These are phyloP conservation scores for Parastagonospora nodorum DNA, from an alignment of 2,329 filamentous ascomycete genomes.

Conservation along the genomic window DNA sequence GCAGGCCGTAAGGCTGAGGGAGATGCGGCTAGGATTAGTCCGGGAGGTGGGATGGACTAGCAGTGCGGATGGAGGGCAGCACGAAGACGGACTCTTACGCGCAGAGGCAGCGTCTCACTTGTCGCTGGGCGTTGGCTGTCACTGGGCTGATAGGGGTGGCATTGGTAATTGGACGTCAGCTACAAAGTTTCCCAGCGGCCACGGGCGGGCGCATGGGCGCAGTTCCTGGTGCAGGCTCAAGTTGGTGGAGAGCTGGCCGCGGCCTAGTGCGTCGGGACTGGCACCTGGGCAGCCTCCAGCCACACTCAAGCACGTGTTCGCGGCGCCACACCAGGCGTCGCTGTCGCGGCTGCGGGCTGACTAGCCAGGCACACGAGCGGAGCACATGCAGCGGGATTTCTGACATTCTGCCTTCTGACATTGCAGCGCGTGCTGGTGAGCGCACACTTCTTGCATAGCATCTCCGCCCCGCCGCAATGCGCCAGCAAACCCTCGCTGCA, in stretches of 20 bases:
- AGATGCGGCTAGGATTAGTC: constrained; percentile 14
- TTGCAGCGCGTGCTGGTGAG: constrained; percentile 1
- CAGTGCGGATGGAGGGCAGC: not conserved
- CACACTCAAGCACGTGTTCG: constrained; percentile 13
- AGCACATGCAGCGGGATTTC: not conserved
- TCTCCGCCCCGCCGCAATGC: constrained; percentile 27
- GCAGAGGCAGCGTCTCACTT: not conserved
- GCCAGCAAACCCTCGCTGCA: constrained; percentile 27
- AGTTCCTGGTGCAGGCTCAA: too few relatives aligned
- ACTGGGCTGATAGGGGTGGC: not conserved
- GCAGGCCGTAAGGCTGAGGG: constrained; percentile 19
- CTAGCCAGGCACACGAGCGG: constrained; percentile 7
- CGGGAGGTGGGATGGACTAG: constrained; percentile 8
- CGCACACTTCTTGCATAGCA: not conserved
- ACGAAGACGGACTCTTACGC: not conserved
- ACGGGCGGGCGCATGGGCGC: not conserved
- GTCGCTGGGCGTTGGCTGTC: too few relatives aligned
- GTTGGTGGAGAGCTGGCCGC: not conserved
- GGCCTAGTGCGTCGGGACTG: not conserved
- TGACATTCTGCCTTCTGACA: not conserved
- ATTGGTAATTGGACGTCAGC: not conserved
- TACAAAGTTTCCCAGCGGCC: constrained; percentile 1
- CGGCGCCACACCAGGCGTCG: not conserved
- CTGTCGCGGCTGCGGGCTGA: not conserved
- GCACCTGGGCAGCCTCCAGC: not conserved